Evolutionary conservation across 2,329 filamentous ascomycete species (phyloP).

Genomic region (Fusarium transvaalense): DNA sequence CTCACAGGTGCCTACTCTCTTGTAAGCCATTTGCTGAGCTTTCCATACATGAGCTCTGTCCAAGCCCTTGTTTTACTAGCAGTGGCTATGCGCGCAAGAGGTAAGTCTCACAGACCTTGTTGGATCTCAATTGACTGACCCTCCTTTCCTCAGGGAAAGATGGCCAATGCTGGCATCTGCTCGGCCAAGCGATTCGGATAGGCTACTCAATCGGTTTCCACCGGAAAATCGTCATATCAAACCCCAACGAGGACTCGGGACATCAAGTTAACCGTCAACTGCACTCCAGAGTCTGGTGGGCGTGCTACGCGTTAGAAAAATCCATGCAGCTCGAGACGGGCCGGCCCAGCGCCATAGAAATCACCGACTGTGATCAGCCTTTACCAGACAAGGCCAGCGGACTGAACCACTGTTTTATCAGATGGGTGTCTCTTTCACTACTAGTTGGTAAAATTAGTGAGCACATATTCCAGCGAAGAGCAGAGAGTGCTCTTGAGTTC

Average conservation of each 20-base stretch:
- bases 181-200: constrained; percentile 34
- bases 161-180: constrained; percentile 39
- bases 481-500: constrained; percentile 25
- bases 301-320: constrained; percentile 40
- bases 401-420: constrained; percentile 16
- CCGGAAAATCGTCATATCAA: constrained; percentile 20
- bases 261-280: constrained; percentile 20
- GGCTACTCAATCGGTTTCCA: constrained; percentile 38
- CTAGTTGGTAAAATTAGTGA: constrained; percentile 41
- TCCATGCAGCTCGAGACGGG: constrained; percentile 42
- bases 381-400: constrained; percentile 22
- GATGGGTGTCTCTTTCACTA: constrained; percentile 38
- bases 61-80: constrained; percentile 37
- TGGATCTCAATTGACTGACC: not conserved
- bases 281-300: constrained; percentile 39
- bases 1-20: constrained; percentile 37
- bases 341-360: constrained; percentile 36
- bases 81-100: constrained; percentile 34
- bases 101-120: not conserved
- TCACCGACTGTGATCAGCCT: constrained; percentile 36
- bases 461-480: constrained; percentile 34
- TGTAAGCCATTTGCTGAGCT: constrained; percentile 33
- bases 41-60: constrained; percentile 39
- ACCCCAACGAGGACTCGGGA: not conserved
- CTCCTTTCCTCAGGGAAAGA: constrained; percentile 28